Evolutionary conservation across 208 protist species (phyloP).

Genomic region (Porcisia hertigi): DNA sequence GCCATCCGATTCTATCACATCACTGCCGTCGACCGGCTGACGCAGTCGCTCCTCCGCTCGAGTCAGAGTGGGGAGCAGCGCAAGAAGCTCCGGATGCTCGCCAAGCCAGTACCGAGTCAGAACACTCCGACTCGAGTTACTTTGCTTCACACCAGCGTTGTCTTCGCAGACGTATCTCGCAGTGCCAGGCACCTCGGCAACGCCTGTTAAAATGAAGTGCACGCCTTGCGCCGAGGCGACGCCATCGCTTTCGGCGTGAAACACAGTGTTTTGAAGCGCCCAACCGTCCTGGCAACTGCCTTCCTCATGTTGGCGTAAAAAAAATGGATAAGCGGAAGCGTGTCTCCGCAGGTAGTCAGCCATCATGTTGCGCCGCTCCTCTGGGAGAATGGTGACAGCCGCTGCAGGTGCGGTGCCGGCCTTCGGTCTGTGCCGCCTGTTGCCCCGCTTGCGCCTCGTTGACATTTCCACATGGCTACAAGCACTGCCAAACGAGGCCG

Average conservation of each 20-base stretch:
- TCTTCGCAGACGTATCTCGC: background rate
- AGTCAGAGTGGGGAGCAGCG: conserved; percentile 33
- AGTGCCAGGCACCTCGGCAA: background rate
- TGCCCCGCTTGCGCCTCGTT: background rate
- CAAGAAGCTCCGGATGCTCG: conserved; percentile 31
- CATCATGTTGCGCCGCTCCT: conserved; percentile 29
- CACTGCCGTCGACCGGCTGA: background rate
- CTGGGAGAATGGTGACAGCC: conserved; percentile 19
- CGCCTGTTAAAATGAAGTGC: conserved; percentile 41
- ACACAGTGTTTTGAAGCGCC: conserved; percentile 23
- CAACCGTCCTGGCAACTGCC: background rate
- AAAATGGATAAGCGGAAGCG: conserved; percentile 46
- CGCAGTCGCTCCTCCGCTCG: conserved; percentile 34
- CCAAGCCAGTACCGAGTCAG: conserved; percentile 49
- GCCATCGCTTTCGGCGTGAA: conserved; percentile 8
- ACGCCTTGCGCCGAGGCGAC: conserved; percentile 27
- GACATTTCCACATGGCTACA: background rate
- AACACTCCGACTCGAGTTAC: conserved; percentile 31
- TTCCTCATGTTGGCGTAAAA: background rate
- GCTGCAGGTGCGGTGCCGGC: background rate
- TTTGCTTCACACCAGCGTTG: background rate
- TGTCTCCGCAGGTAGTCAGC: conserved; percentile 31
- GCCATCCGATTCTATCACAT: conserved; percentile 11
- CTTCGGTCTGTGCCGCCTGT: background rate
- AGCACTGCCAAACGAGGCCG: background rate